These are phyloP conservation scores for Salicornia ramosissima DNA, from an alignment of 148 eudicot species.

Conservation along the genomic window DNA sequence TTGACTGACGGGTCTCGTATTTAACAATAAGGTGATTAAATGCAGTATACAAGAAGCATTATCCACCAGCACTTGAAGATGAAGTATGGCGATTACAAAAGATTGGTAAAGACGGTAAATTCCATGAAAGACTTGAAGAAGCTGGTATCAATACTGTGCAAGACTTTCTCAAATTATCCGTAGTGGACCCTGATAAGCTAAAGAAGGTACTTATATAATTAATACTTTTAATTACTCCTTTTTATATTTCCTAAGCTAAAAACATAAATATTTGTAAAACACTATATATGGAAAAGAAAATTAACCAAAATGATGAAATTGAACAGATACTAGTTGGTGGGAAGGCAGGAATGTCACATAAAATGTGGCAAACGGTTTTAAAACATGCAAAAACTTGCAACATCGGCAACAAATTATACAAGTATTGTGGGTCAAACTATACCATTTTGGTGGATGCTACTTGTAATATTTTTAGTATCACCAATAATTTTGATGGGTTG, in stretches of 20 bases:
- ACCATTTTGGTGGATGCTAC: constrained; percentile 43
- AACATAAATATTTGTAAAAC: no score
- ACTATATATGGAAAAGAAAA: no score
- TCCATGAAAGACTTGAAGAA: constrained; percentile 44
- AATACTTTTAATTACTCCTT: no score
- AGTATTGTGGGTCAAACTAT: constrained; percentile 27
- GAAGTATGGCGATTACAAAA: constrained; percentile 88
- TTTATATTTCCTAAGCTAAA: no score
- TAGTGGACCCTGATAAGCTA: constrained; percentile 35
- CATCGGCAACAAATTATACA: constrained; percentile 41
- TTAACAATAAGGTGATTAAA: not conserved
- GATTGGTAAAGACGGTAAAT: constrained; percentile 74
- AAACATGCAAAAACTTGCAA: constrained; percentile 62
- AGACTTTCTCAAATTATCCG: constrained; percentile 52
- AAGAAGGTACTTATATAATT: constrained; percentile 34
- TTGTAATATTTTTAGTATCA: constrained; percentile 44
- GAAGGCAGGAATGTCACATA: constrained; percentile 53
- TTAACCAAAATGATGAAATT: not conserved
- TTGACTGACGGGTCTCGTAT: no score
- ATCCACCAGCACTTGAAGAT: constrained; percentile 65
- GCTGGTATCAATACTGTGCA: constrained; percentile 46
- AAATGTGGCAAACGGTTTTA: constrained; percentile 57
- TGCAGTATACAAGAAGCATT: constrained; percentile 72
- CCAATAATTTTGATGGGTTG: constrained; percentile 33
- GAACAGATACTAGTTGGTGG: constrained; percentile 46